Percentiles rank a stretch among this genome's conserved stretches.
These are phyloP conservation scores for Clausena lansium DNA, from an alignment of 345 rosid species.

Conservation along the genomic window DNA sequence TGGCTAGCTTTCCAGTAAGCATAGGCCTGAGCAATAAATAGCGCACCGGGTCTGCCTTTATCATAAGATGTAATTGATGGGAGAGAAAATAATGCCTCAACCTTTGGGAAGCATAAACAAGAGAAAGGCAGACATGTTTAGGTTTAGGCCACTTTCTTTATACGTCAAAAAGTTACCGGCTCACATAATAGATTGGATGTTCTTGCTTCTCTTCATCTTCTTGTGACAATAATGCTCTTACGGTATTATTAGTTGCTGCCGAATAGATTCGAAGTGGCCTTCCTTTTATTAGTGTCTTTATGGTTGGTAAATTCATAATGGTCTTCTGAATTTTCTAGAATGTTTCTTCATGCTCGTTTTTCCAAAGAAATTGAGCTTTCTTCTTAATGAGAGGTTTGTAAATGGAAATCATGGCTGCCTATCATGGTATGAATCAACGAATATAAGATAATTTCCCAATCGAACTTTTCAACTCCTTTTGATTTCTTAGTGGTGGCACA, in stretches of 20 bases:
- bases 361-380: not conserved
- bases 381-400: not conserved
- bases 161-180: not conserved
- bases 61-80: not conserved
- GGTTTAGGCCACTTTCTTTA: too few species aligned
- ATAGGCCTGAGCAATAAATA: too few species aligned
- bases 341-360: not conserved
- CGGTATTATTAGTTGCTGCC: not conserved
- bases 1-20: too few species aligned
- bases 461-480: too few species aligned
- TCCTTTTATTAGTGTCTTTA: too few species aligned
- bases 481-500: not conserved
- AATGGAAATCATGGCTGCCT: not conserved
- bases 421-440: not conserved
- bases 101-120: not conserved
- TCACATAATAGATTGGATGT: too few species aligned
- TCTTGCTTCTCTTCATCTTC: not conserved
- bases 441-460: not conserved
- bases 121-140: not conserved
- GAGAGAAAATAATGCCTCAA: not conserved
- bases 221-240: not conserved
- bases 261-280: too few species aligned
- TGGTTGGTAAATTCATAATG: not conserved
- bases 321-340: not conserved
- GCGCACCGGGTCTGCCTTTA: not conserved